Evolutionary conservation across 2,329 filamentous ascomycete genomes (phyloP).

Genomic region (Xylogone sp.): DNA sequence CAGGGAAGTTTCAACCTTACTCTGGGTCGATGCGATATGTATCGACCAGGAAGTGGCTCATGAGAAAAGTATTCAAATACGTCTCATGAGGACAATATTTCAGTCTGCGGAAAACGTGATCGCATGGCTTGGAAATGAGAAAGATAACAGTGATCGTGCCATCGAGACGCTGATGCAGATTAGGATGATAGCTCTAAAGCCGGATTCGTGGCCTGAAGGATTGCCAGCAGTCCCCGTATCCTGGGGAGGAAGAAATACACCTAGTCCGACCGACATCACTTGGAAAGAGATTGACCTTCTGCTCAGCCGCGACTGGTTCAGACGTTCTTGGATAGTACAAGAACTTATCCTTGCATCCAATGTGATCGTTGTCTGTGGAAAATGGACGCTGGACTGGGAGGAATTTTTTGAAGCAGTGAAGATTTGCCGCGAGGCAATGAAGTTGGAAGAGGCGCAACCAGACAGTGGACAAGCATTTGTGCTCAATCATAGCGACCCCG

Average conservation of each 20-base stretch:
- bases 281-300: not conserved
- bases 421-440: not conserved
- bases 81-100: not conserved
- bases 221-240: not conserved
- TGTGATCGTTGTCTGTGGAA: conserved; percentile 1
- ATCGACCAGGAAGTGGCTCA: not conserved
- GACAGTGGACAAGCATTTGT: not conserved
- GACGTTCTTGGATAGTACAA: conserved; percentile 8
- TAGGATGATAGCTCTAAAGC: not conserved
- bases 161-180: conserved; percentile 1
- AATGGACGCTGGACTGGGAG: conserved; percentile 4
- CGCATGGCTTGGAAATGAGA: not conserved
- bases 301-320: not conserved
- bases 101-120: not conserved
- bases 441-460: too few species aligned
- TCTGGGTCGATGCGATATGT: not conserved
- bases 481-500: not conserved
- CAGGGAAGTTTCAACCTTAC: too few species aligned
- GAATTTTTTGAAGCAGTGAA: conserved; percentile 1
- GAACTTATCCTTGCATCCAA: conserved; percentile 3
- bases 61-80: not conserved
- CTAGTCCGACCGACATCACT: not conserved
- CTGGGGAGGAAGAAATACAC: not conserved
- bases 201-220: not conserved
- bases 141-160: not conserved